Conservation (phyloP, 345 rosid genomes). For the Citrus unshiu region DNA sequence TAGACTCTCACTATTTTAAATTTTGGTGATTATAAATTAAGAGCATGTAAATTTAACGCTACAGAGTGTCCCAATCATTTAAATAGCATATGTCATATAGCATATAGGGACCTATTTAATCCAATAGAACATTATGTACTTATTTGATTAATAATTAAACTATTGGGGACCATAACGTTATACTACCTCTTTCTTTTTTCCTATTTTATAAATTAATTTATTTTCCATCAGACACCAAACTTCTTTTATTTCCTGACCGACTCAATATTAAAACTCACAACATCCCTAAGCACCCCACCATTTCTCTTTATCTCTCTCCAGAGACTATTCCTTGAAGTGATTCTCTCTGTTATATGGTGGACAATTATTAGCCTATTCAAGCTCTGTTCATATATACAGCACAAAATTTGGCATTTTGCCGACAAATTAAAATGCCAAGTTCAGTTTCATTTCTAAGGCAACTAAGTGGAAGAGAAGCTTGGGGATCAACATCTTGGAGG, state of each 20-base stretch:
- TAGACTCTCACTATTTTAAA: no score
- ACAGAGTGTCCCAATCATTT: no score
- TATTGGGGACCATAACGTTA: no score
- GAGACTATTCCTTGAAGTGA: background rate
- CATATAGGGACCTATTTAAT: no score
- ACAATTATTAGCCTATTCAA: background rate
- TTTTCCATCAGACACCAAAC: no score
- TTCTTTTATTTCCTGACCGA: background rate
- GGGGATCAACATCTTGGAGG: constrained; percentile 56
- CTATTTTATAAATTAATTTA: no score
- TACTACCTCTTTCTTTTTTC: no score
- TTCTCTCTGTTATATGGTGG: background rate
- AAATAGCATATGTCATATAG: no score
- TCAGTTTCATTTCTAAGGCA: constrained; percentile 58
- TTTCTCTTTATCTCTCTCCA: background rate
- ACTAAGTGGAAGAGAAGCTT: constrained; percentile 54
- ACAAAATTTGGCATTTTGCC: background rate
- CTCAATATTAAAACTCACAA: constrained; percentile 8
- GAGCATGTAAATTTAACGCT: no score
- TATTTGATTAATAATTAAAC: no score
- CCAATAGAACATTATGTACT: no score
- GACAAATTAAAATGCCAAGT: constrained; percentile 21
- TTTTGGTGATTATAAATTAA: no score
- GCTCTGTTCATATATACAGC: background rate
- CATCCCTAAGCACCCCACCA: background rate